A percentile compares a stretch with the other conserved stretches of the same genome.
These are phyloP conservation scores for Angomonas ambiguus DNA, from an alignment of 208 protist genomes.

Conservation along the genomic window DNA sequence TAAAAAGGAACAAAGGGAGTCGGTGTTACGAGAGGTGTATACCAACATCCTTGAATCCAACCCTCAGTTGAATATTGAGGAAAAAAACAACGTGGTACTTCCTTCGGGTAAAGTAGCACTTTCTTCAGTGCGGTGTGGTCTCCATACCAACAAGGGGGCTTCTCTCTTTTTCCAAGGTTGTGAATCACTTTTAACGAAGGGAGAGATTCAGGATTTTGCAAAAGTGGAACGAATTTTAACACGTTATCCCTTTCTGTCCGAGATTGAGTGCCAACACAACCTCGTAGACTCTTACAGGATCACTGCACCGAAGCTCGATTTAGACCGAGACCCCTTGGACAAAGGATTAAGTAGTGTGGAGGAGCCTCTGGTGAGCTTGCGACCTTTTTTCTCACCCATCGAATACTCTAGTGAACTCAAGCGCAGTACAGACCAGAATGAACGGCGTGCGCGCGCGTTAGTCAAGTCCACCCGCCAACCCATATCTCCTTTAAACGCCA, in stretches of 20 bases:
- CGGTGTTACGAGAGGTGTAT: slow-evolving; percentile 19
- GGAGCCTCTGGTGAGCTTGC: no score
- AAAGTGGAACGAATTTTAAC: slow-evolving; percentile 18
- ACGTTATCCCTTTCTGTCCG: slow-evolving; percentile 32
- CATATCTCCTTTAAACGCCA: slow-evolving; percentile 33
- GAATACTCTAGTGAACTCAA: no score
- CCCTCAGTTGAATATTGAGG: not conserved
- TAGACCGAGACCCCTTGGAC: not conserved
- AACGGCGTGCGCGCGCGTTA: no score
- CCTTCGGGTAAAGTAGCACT: not conserved
- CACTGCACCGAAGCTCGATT: no score
- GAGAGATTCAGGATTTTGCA: not conserved
- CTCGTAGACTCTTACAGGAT: slow-evolving; percentile 20
- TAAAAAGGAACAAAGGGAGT: slow-evolving; percentile 16
- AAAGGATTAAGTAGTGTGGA: not conserved
- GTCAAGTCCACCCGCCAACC: no score
- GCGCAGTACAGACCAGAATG: no score
- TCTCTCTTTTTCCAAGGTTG: slow-evolving; percentile 26
- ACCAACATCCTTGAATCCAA: not conserved
- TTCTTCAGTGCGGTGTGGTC: not conserved
- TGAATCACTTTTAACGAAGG: slow-evolving; percentile 25
- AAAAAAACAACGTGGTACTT: not conserved
- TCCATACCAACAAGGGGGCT: slow-evolving; percentile 12
- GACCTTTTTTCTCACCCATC: no score
- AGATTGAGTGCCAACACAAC: slow-evolving; percentile 29